Conservation (phyloP, 116 monocot species). For the Cymodocea nodosa region DNA sequence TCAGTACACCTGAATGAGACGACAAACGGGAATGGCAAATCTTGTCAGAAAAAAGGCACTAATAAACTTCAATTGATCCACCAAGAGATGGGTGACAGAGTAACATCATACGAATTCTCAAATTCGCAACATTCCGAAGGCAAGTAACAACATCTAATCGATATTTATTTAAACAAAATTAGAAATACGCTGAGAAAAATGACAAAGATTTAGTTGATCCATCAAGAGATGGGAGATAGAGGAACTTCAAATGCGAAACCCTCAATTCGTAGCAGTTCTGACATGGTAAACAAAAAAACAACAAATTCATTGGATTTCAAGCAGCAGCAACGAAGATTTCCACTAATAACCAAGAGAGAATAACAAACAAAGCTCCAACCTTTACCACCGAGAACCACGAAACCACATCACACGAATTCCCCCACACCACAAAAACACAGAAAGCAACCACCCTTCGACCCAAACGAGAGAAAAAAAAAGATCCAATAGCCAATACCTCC, state of each 20-base stretch:
- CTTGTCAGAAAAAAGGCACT: not conserved
- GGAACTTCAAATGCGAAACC: no score
- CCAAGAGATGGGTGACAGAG: not conserved
- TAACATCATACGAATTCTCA: no score
- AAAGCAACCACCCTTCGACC: not conserved
- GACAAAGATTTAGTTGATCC: no score
- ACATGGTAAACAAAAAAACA: no score
- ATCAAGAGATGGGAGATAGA: no score
- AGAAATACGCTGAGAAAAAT: no score
- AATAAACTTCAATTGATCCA: not conserved
- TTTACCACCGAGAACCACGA: not conserved
- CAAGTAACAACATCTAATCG: no score
- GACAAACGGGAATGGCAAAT: not conserved
- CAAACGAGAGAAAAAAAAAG: not conserved
- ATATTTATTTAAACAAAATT: no score
- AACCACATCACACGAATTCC: not conserved
- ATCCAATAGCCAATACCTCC: not conserved
- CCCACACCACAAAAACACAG: not conserved
- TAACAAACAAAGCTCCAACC: not conserved
- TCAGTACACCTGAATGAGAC: not conserved
- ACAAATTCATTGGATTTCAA: no score
- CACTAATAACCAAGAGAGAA: not conserved
- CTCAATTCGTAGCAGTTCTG: no score
- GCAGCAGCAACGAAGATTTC: not conserved
- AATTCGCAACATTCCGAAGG: no score